These are phyloP conservation scores for Ciborinia camelliae DNA, from an alignment of 2,329 filamentous ascomycete genomes.

Conservation along the genomic window DNA sequence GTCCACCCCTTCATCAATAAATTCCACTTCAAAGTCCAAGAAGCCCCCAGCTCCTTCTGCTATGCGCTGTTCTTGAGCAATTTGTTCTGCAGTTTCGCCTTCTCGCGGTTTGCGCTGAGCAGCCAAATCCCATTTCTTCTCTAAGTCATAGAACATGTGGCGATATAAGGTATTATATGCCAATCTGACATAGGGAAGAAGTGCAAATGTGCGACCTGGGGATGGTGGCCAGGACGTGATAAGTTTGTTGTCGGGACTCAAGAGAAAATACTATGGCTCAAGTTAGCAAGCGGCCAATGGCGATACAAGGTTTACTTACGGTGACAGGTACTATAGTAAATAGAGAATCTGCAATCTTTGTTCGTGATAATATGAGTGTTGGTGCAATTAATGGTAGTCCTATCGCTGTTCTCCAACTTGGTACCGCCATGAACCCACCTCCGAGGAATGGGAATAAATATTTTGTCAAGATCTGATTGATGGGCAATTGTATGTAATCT, in stretches of 20 bases:
- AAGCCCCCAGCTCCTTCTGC: conserved; percentile 36
- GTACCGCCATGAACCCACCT: conserved; percentile 20
- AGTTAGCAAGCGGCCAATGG: conserved; percentile 18
- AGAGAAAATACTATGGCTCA: conserved; percentile 32
- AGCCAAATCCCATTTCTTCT: conserved; percentile 36
- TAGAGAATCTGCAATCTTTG: conserved; percentile 53
- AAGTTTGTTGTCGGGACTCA: conserved; percentile 25
- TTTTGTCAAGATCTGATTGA: background rate
- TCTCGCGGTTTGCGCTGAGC: conserved; percentile 37
- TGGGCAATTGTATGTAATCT: conserved; percentile 1
- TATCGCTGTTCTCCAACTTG: conserved; percentile 37
- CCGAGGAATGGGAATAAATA: conserved; percentile 32
- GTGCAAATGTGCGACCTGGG: conserved; percentile 61
- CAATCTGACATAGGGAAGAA: conserved; percentile 62
- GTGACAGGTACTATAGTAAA: conserved; percentile 38
- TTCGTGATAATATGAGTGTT: conserved; percentile 64
- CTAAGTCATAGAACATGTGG: conserved; percentile 30
- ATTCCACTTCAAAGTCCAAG: conserved; percentile 29
- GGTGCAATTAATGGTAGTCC: conserved; percentile 66
- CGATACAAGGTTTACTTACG: conserved; percentile 26
- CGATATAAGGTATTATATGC: conserved; percentile 60
- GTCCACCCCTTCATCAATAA: conserved; percentile 24
- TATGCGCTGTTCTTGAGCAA: conserved; percentile 37
- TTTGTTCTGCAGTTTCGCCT: conserved; percentile 37
- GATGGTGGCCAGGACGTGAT: conserved; percentile 48